Evolutionary conservation across 148 eudicot species (phyloP).

Genomic region (Rheum nobile): DNA sequence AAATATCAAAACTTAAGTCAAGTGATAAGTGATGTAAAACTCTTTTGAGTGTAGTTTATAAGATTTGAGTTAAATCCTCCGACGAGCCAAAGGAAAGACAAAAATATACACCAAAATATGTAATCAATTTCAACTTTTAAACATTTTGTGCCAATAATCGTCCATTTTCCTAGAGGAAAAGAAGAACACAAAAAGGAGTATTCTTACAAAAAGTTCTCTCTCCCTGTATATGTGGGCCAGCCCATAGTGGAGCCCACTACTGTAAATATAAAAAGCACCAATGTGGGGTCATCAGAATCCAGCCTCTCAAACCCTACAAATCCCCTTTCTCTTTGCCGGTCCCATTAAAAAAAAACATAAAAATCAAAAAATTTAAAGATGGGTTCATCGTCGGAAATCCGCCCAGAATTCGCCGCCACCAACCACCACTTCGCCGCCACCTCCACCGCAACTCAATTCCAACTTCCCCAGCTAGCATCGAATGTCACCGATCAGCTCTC

Average conservation of each 20-base stretch:
- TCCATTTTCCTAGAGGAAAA: too few species aligned
- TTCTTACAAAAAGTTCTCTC: background rate
- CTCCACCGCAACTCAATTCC: background rate
- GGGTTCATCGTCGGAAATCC: background rate
- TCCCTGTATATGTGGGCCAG: background rate
- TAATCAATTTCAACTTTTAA: too few species aligned
- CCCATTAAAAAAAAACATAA: background rate
- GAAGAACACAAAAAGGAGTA: too few species aligned
- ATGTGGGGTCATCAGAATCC: background rate
- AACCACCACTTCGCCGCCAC: background rate
- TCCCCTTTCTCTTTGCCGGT: background rate
- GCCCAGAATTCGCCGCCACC: background rate
- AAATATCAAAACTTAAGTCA: too few species aligned
- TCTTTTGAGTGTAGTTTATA: too few species aligned
- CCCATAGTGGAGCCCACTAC: background rate
- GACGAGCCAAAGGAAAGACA: too few species aligned
- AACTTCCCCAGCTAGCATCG: background rate
- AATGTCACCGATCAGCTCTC: constrained; percentile 6
- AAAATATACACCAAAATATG: too few species aligned
- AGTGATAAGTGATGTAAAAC: too few species aligned
- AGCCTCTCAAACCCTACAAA: background rate
- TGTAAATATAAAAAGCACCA: background rate
- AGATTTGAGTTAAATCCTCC: too few species aligned
- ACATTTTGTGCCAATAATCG: too few species aligned
- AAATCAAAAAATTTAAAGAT: background rate